Conservation (phyloP, 176 grass and related monocot species). For the Eragrostis curvula region DNA sequence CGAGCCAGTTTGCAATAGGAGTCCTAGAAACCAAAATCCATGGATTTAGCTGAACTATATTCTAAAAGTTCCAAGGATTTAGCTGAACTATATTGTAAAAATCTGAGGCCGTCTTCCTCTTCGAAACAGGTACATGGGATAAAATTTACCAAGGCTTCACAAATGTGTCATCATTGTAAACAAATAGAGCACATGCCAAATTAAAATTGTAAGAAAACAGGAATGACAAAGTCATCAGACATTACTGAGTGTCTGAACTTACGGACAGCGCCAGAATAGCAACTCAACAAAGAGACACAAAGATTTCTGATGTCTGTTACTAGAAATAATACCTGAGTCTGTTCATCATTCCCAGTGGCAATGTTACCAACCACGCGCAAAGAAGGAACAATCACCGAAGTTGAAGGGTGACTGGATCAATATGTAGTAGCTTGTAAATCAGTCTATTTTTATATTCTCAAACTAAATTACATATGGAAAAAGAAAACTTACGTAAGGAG, state of each 20-base stretch:
- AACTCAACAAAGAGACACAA: neutral
- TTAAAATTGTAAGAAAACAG: neutral
- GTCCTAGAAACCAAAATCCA: too few relatives aligned
- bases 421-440: neutral
- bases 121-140: too few relatives aligned
- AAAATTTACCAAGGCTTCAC: neutral
- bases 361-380: conserved; percentile 60
- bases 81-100: too few relatives aligned
- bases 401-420: conserved; percentile 58
- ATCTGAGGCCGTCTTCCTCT: too few relatives aligned
- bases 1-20: too few relatives aligned
- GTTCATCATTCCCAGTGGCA: conserved; percentile 60
- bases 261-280: conserved; percentile 4
- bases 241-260: neutral
- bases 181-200: neutral
- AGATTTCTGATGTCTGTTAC: neutral
- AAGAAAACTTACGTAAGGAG: conserved; percentile 55
- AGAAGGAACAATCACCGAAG: conserved; percentile 54
- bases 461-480: neutral
- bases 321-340: conserved; percentile 64
- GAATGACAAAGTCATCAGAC: neutral
- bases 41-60: too few relatives aligned
- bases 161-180: neutral
- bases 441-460: conserved; percentile 2
- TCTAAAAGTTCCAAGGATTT: too few relatives aligned